These are phyloP conservation scores for Phytopythium aichiense DNA, from an alignment of 352 stramenopile species.

Conservation along the genomic window DNA sequence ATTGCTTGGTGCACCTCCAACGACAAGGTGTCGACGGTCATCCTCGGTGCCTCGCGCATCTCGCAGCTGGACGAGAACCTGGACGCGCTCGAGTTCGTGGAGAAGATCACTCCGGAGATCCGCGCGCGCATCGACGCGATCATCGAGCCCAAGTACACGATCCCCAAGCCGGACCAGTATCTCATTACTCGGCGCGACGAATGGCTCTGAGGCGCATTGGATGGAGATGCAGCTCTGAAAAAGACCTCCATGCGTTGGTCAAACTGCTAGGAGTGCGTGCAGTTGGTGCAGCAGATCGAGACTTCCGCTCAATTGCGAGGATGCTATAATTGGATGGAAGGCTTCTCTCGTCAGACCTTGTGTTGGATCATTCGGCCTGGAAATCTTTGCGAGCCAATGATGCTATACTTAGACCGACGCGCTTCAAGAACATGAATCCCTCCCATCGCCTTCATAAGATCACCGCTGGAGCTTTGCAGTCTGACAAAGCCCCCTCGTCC, in stretches of 20 bases:
- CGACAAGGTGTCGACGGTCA: conserved; percentile 46
- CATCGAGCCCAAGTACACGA: conserved; percentile 32
- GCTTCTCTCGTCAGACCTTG: neutral
- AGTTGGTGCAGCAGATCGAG: neutral
- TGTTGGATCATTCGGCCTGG: neutral
- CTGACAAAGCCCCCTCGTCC: neutral
- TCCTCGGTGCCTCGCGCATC: conserved; percentile 45
- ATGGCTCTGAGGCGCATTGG: conserved; percentile 18
- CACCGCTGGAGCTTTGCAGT: neutral
- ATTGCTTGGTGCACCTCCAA: conserved; percentile 51
- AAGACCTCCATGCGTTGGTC: neutral
- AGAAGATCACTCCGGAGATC: conserved; percentile 61
- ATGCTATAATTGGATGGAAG: neutral
- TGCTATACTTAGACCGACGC: neutral
- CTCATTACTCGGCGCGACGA: conserved; percentile 22
- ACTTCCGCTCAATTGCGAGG: neutral
- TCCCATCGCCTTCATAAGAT: conserved; percentile 8
- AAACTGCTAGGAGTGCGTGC: too few species aligned
- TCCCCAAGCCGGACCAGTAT: conserved; percentile 14
- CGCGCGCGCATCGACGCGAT: conserved; percentile 61
- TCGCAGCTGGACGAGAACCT: conserved; percentile 66
- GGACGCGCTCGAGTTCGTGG: conserved; percentile 36
- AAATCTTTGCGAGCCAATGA: neutral
- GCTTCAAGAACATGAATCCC: neutral
- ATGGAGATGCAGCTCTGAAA: neutral